Percentiles rank a stretch among this genome's conserved stretches.
Conservation (phyloP, 2,329 filamentous ascomycete species). For the Ophiocordyceps unilateralis region DNA sequence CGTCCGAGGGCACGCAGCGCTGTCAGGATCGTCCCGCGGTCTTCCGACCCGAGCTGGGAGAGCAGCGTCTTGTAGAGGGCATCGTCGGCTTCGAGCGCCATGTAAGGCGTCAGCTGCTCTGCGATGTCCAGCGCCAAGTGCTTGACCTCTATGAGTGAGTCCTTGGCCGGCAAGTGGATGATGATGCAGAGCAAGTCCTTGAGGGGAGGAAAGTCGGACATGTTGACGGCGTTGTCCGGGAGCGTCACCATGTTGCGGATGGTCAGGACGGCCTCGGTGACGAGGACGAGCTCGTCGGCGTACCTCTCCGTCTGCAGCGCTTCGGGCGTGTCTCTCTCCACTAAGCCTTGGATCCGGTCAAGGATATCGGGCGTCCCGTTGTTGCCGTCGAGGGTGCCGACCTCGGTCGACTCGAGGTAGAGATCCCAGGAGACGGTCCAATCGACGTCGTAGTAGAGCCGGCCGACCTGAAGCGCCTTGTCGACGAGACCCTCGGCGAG, state of each 20-base stretch:
- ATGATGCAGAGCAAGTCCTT: conserved; percentile 73
- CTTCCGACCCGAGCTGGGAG: conserved; percentile 44
- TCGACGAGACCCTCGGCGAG: conserved; percentile 78
- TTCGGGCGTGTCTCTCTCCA: conserved; percentile 41
- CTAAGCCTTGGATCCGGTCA: conserved; percentile 49
- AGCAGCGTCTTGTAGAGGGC: conserved; percentile 65
- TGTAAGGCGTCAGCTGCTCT: conserved; percentile 74
- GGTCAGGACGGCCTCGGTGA: conserved; percentile 76
- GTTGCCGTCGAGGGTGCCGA: conserved; percentile 24
- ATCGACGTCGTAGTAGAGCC: conserved; percentile 63
- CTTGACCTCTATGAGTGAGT: conserved; percentile 66
- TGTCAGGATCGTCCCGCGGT: conserved; percentile 69
- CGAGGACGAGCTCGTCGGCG: conserved; percentile 51
- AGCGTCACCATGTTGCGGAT: conserved; percentile 94
- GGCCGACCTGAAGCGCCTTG: conserved; percentile 63
- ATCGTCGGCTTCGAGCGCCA: conserved; percentile 54
- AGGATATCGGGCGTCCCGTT: conserved; percentile 38
- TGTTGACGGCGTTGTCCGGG: conserved; percentile 69
- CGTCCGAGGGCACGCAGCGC: conserved; percentile 67
- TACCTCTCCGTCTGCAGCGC: conserved; percentile 58
- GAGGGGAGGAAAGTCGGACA: conserved; percentile 57
- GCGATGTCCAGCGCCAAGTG: conserved; percentile 84
- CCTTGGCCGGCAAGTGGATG: conserved; percentile 56
- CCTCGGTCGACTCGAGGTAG: conserved; percentile 33
- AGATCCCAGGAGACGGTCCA: conserved; percentile 60